phyloP scores from a whole-genome alignment of 2,329 filamentous ascomycete genomes.

The Ceratocystis ficicola region DNA sequence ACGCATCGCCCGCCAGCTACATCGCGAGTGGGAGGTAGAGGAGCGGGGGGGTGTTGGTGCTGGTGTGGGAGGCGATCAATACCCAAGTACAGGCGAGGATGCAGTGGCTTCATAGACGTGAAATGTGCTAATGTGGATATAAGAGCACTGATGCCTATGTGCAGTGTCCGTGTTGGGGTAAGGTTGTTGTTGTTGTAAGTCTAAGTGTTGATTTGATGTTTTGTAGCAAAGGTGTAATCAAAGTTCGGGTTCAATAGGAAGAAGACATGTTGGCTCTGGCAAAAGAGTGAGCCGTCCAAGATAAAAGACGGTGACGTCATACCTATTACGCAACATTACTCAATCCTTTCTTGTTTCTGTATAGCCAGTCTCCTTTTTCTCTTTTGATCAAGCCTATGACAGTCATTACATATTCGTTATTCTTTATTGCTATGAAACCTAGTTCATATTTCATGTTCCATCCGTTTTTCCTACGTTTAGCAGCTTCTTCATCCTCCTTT shows the following conservation, averaged over 20 bases:
- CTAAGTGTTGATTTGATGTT: not conserved
- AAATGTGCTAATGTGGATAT: too few species aligned
- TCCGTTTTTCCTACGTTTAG: not conserved
- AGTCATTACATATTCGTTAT: constrained; percentile 15
- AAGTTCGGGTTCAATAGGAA: not conserved
- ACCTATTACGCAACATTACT: not conserved
- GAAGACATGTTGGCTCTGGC: not conserved
- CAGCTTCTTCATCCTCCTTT: not conserved
- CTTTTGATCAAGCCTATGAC: not conserved
- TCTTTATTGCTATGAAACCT: constrained; percentile 6
- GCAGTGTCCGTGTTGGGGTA: too few species aligned
- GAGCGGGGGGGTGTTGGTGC: constrained; percentile 16
- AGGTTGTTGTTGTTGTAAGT: not conserved
- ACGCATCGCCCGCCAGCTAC: constrained; percentile 42
- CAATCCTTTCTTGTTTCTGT: not conserved
- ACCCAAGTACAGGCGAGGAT: not conserved
- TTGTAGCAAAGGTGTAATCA: not conserved
- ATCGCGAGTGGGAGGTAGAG: constrained; percentile 39
- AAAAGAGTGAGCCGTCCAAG: not conserved
- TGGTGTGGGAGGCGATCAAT: not conserved
- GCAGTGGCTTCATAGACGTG: not conserved
- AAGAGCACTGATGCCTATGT: too few species aligned
- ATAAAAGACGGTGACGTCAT: not conserved
- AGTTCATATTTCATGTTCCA: not conserved
- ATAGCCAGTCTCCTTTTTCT: not conserved